These are phyloP conservation scores for Synchytrium microbalum DNA, from an alignment of 371 early-diverging fungal genomes.

Conservation along the genomic window DNA sequence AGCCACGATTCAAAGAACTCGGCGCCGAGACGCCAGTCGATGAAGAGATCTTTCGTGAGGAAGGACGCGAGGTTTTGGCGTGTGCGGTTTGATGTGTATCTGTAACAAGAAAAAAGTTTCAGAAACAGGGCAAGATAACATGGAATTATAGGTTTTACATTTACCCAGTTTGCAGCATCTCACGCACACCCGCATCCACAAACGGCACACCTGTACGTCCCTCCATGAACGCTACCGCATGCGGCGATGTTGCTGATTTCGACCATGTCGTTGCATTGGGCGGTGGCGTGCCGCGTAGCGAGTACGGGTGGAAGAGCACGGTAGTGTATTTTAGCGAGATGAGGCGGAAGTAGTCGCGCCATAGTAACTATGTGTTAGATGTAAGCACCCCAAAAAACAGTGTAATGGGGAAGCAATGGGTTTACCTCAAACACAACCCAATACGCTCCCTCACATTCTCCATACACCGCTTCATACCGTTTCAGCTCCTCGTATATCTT, in stretches of 20 bases:
- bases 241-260: slow-evolving; percentile 17
- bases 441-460: slow-evolving; percentile 15
- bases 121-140: background rate
- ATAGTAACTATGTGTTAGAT: slow-evolving; percentile 1
- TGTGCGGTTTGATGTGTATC: slow-evolving; percentile 35
- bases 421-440: slow-evolving; percentile 22
- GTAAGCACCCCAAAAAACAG: background rate
- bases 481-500: slow-evolving; percentile 20
- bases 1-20: slow-evolving; percentile 37
- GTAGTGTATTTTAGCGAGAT: slow-evolving; percentile 14
- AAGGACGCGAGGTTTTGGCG: slow-evolving; percentile 44
- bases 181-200: slow-evolving; percentile 41
- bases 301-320: slow-evolving; percentile 10
- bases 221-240: slow-evolving; percentile 20
- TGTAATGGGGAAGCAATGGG: background rate
- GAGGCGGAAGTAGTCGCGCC: slow-evolving; percentile 38
- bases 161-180: slow-evolving; percentile 31
- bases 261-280: slow-evolving; percentile 6
- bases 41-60: slow-evolving; percentile 28
- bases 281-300: slow-evolving; percentile 11
- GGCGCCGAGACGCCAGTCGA: slow-evolving; percentile 38
- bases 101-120: background rate
- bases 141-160: background rate
- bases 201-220: slow-evolving; percentile 42
- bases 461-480: slow-evolving; percentile 3